Conservation (phyloP, 495 filamentous ascomycete species). For the Lichina pygmaea region DNA sequence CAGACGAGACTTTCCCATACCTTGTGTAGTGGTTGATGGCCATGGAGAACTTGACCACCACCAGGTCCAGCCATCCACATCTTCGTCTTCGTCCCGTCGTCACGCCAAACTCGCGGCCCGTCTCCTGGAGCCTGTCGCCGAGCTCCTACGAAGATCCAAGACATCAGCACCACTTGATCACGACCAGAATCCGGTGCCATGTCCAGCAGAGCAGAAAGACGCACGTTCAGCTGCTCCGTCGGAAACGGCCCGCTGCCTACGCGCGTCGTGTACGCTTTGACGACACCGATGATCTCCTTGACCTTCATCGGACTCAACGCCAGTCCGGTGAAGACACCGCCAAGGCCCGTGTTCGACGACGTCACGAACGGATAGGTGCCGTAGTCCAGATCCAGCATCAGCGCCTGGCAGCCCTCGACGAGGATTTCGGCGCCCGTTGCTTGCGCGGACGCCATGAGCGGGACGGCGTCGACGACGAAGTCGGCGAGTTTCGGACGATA, state of each 20-base stretch:
- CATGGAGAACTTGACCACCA: conserved; percentile 54
- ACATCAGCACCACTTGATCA: conserved; percentile 3
- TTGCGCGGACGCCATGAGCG: conserved; percentile 26
- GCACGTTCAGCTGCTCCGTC: conserved; percentile 44
- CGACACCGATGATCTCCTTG: conserved; percentile 50
- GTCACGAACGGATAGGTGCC: conserved; percentile 77
- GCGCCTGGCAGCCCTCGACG: conserved; percentile 74
- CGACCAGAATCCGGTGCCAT: conserved; percentile 11
- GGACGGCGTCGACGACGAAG: conserved; percentile 42
- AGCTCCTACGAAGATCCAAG: conserved; percentile 9
- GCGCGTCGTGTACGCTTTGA: conserved; percentile 41
- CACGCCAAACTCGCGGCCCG: conserved; percentile 47
- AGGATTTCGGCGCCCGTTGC: conserved; percentile 36
- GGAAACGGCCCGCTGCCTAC: conserved; percentile 32
- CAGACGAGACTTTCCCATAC: not conserved
- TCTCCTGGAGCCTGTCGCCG: conserved; percentile 34
- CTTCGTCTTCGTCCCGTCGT: conserved; percentile 64
- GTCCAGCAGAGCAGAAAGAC: conserved; percentile 9
- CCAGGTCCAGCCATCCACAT: conserved; percentile 77
- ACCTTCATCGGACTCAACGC: conserved; percentile 24
- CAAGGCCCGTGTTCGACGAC: conserved; percentile 45
- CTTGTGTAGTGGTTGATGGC: conserved; percentile 45
- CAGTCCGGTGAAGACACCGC: conserved; percentile 53
- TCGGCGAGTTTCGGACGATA: conserved; percentile 39
- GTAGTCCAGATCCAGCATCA: conserved; percentile 34